A percentile compares a stretch with the other conserved stretches of the same genome.
These are phyloP conservation scores for Claviceps africana DNA, from an alignment of 2,329 filamentous ascomycete genomes.

Conservation along the genomic window DNA sequence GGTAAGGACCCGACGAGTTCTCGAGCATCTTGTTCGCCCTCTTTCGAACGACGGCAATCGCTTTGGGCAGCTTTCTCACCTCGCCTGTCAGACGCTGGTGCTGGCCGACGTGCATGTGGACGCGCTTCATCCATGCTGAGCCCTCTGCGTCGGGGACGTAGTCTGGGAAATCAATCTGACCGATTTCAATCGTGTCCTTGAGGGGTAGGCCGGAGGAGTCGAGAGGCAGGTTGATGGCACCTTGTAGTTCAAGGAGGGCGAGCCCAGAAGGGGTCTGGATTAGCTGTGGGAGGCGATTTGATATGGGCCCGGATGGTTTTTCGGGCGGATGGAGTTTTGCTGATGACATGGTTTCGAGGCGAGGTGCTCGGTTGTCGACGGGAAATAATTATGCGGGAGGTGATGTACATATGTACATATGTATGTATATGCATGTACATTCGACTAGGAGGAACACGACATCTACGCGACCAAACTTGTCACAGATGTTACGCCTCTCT, in stretches of 20 bases:
- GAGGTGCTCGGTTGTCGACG: not conserved
- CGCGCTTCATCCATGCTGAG: constrained; percentile 76
- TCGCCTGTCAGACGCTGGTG: constrained; percentile 84
- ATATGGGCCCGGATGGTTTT: constrained; percentile 9
- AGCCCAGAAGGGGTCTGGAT: constrained; percentile 82
- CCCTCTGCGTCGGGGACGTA: constrained; percentile 37
- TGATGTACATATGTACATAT: too few species aligned
- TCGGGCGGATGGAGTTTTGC: constrained; percentile 27
- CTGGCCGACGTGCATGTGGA: constrained; percentile 75
- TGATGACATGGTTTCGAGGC: constrained; percentile 19
- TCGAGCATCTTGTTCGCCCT: constrained; percentile 31
- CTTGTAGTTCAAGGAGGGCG: constrained; percentile 84
- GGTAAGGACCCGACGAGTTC: constrained; percentile 23
- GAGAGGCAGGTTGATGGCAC: constrained; percentile 63
- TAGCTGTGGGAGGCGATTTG: constrained; percentile 57
- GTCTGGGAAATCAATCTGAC: constrained; percentile 65
- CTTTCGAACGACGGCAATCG: constrained; percentile 64
- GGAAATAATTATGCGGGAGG: too few species aligned
- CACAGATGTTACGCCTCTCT: not conserved
- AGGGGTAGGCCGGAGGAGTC: constrained; percentile 18
- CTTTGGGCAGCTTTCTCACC: constrained; percentile 69
- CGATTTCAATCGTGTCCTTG: constrained; percentile 32
- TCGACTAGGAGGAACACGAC: not conserved
- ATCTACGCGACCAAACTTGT: not conserved
- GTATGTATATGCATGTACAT: too few species aligned